A percentile compares a stretch with the other conserved stretches of the same genome.
These are phyloP conservation scores for Calocybe indica DNA, from an alignment of 768 basidiomycete species.

Conservation along the genomic window DNA sequence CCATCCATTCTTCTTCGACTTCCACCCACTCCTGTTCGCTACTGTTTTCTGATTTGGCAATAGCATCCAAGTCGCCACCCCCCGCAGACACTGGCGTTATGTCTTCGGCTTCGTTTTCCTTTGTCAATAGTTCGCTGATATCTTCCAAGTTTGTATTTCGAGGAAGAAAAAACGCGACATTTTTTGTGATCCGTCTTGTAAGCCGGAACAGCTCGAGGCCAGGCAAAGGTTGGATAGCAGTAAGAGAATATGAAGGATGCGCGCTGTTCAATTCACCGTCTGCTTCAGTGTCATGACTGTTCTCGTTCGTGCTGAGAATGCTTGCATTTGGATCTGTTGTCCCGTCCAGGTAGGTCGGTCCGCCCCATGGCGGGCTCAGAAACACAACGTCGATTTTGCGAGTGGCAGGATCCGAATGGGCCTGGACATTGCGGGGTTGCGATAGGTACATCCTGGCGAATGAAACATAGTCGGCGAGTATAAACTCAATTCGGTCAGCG, in stretches of 20 bases:
- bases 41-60: background rate
- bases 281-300: constrained; percentile 3
- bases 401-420: constrained; percentile 4
- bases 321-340: constrained; percentile 11
- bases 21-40: constrained; percentile 58
- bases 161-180: constrained; percentile 89
- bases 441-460: constrained; percentile 57
- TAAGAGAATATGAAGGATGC: constrained; percentile 61
- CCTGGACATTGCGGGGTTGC: constrained; percentile 16
- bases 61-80: background rate
- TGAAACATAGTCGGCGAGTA: constrained; percentile 77
- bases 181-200: constrained; percentile 63
- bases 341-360: constrained; percentile 61
- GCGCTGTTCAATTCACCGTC: constrained; percentile 2
- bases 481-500: constrained; percentile 91
- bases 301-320: constrained; percentile 5
- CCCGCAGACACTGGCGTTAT: background rate
- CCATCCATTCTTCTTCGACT: constrained; percentile 97
- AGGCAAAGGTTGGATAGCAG: constrained; percentile 70
- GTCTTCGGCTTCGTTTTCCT: background rate
- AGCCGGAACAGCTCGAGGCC: constrained; percentile 80
- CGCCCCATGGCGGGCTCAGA: constrained; percentile 94
- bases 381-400: constrained; percentile 85
- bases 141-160: constrained; percentile 74
- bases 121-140: constrained; percentile 35